Base-by-base conservation (phyloP, 768 basidiomycete genomes). In the Cytidiella melzeri region DNA sequence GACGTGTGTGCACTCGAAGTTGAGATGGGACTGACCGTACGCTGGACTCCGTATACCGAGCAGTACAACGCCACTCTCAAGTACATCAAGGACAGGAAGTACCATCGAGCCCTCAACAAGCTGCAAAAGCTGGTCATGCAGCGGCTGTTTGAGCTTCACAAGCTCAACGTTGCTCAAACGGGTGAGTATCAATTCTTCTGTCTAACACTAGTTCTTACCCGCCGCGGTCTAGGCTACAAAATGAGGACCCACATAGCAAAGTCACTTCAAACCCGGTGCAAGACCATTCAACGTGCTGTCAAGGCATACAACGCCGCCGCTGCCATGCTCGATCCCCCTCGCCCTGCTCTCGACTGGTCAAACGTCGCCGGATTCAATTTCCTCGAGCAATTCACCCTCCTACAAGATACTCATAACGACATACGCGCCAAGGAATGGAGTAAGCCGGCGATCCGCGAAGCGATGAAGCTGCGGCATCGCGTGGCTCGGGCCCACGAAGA, bases 131-230 rank as follows among this genome's bases (percentile, higher is more conserved):
- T 72, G 1, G 64, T 71, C 0, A 51, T 71, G 0, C 64, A 66
- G 46, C 55, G 60, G 1, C 50, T 73, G 1, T 70, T 73, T 55
- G 66, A 73, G 53, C 58, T 72, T 1, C 65, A 66, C 24, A 67
- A 67, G 52, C 45, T 68, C 21, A 69, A 70, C 54, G 49, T 69
- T 3, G 57, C 62, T 5, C 50, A 56, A 4, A 69, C 61, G 18
- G 69, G 69, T 69, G 50, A 20, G 60, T 49, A 21, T 5, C 15
- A 23, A 12, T 11, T 25, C n/a, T 24, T 18, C 18, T 20, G 10
- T 23, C 3, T 2, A 26, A 6, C n/a, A 4, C 12, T 11, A 20
- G 21, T 10, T 12, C 24, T n/a, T 3, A 2, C n/a, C n/a, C n/a
- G n/a, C n/a, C n/a, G n/a, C 45, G 39, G 21, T 25, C 2, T 43